A percentile compares a stretch with the other conserved stretches of the same genome.
phyloP scores from a whole-genome alignment of 306 rosid species.

The Sphenostylis stenocarpa region DNA sequence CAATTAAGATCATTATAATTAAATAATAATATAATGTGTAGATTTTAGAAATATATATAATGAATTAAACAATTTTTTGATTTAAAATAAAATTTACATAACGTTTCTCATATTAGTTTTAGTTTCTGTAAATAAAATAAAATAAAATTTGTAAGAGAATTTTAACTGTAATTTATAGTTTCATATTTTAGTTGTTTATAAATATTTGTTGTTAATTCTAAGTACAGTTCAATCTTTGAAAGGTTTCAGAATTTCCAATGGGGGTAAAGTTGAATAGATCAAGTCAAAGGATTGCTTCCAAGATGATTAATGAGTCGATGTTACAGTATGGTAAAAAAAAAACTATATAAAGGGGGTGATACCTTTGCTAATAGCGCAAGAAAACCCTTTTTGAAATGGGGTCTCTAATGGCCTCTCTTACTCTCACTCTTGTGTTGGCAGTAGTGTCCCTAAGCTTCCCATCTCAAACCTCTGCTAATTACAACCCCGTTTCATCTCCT shows the following conservation, averaged over 20 bases:
- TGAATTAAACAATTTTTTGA: neutral
- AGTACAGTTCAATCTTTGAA: no score
- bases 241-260: neutral
- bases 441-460: neutral
- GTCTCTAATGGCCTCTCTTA: slow-evolving; percentile 13
- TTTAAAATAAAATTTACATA: no score
- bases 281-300: neutral
- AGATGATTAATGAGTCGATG: neutral
- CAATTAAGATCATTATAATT: no score
- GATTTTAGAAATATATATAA: neutral
- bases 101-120: no score
- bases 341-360: neutral
- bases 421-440: neutral
- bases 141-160: neutral
- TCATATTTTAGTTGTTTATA: no score
- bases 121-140: neutral
- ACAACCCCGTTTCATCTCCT: neutral
- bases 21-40: neutral
- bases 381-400: slow-evolving; percentile 2
- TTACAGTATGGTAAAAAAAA: neutral
- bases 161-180: no score
- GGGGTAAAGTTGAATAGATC: neutral
- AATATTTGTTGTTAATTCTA: no score
- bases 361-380: neutral
- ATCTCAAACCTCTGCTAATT: neutral